These are phyloP conservation scores for Echinochloa phyllopogon DNA, from an alignment of 176 grass and related monocot genomes.

Conservation along the genomic window DNA sequence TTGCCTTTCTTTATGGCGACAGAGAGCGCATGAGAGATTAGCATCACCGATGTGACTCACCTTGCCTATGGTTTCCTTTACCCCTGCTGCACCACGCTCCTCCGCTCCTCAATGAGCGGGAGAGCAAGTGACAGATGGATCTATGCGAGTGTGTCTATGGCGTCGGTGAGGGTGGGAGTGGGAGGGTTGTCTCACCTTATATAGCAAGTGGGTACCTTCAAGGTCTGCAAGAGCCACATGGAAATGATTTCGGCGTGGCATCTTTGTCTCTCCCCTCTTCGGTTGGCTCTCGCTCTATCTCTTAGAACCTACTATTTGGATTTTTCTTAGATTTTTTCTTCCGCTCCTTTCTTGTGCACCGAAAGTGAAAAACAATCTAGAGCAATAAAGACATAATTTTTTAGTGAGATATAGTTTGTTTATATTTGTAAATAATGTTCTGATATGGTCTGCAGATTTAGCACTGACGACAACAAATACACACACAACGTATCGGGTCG, in stretches of 20 bases:
- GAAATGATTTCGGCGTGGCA: conserved; percentile 43
- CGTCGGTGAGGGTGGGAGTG: background rate
- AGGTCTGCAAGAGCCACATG: conserved; percentile 49
- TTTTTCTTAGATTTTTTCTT: background rate
- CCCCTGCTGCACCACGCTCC: background rate
- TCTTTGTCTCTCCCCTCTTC: background rate
- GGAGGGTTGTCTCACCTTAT: conserved; percentile 33
- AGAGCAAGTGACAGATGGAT: background rate
- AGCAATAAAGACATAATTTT: background rate
- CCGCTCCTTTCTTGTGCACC: background rate
- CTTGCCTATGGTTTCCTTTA: conserved; percentile 64
- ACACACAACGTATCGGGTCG: background rate
- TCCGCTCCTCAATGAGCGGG: no score
- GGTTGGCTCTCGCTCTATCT: background rate
- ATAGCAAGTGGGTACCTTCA: conserved; percentile 31
- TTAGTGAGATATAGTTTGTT: background rate
- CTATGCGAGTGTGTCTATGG: conserved; percentile 22
- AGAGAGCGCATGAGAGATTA: background rate
- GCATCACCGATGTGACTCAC: conserved; percentile 22
- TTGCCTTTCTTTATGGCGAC: background rate
- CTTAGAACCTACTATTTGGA: conserved; percentile 2
- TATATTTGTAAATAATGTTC: conserved; percentile 1
- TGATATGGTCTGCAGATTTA: background rate
- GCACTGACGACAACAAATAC: background rate
- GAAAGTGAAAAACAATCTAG: background rate